Conservation (phyloP, 1,284 basidiomycete species). For the Inonotus obliquus region DNA sequence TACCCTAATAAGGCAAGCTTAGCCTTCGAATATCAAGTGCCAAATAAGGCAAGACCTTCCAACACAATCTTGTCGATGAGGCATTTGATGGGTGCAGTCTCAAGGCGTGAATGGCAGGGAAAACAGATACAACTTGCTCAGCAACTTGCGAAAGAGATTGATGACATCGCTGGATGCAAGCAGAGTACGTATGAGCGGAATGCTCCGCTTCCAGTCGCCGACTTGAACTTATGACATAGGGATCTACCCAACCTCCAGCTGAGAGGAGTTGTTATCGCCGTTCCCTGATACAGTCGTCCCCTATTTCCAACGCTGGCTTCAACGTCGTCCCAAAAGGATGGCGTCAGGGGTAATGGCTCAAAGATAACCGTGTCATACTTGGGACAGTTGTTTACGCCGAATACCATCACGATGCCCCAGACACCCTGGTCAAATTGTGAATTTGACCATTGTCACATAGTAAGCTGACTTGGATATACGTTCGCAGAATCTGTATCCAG, state of each 20-base stretch:
- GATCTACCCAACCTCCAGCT: not conserved
- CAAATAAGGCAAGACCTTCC: not conserved
- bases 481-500: slow-evolving; percentile 9
- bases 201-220: not conserved
- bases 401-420: slow-evolving; percentile 4
- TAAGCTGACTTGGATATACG: not conserved
- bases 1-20: not conserved
- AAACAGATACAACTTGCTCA: not conserved
- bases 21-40: not conserved
- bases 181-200: not conserved
- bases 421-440: slow-evolving; percentile 2
- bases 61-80: not conserved
- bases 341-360: not conserved
- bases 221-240: not conserved
- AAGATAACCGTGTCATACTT: slow-evolving; percentile 2
- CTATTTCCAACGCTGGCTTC: not conserved
- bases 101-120: not conserved
- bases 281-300: not conserved
- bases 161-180: not conserved
- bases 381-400: not conserved
- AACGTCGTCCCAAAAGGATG: not conserved
- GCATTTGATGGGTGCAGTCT: not conserved
- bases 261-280: not conserved
- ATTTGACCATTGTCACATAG: not conserved
- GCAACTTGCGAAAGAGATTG: not conserved